Base-by-base conservation (phyloP, 2,329 filamentous ascomycete species). In the Bipolaris oryzae region DNA sequence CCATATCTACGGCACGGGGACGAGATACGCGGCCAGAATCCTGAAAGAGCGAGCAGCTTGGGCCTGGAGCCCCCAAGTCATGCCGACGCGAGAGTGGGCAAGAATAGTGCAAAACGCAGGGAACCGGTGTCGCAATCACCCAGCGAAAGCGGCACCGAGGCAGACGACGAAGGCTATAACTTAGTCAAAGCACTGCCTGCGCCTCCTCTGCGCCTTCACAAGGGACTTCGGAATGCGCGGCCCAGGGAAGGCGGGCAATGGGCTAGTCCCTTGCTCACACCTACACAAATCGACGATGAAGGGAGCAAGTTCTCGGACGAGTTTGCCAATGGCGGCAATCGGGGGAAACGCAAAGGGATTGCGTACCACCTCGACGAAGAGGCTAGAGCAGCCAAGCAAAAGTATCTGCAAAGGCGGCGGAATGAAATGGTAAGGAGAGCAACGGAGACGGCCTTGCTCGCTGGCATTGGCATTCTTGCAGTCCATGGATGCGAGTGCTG, bases 121-220 rank as follows among this genome's bases (percentile, higher is more conserved):
- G 75, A 70, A 62, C 39, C 43, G n/a, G 37, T 49, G 10, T 71
- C 72, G 9, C 69, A 68, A 34, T 75, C 73, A 35, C 85, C 85
- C 10, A 96, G 91, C 74, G 93, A 96, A 66, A 96, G 92, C 74
- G 94, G 94, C 21, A 96, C 93, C 16, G 94, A 98, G 74, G 94
- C 94, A 37, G 94, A 97, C 69, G 94, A 98, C 78, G 94, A 98
- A 75, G 90, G 93, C 61, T 82, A 81, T 41, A 75, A 78, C 5
- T 88, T 94, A 65, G 81, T 96, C 54, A 95, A 89, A 74, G 90
- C 92, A 0, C 79, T 97, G 20, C 93, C 94, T 1, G 91, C 93
- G 2, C 90, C 93, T 2, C 88, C 84, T n/a, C 66, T 83, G 7
- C 84, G 87, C 58, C 82, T 86, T 31, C 88, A 90, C 72, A 97